A percentile compares a stretch with the other conserved stretches of the same genome.
These are phyloP conservation scores for Drechslerella dactyloides DNA, from an alignment of 2,329 filamentous ascomycete genomes.

Conservation along the genomic window DNA sequence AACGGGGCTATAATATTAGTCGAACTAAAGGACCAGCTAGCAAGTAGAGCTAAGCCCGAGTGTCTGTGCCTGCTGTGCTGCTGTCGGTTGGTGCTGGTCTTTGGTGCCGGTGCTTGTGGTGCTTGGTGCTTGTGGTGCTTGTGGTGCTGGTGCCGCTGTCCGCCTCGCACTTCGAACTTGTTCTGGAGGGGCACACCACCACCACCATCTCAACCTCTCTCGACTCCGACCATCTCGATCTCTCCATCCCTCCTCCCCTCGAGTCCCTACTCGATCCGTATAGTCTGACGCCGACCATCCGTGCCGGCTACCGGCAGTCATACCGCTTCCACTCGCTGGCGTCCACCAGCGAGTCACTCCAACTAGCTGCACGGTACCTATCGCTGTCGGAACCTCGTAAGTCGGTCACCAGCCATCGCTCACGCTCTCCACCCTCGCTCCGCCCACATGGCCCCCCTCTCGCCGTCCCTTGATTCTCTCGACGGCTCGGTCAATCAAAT, in stretches of 20 bases:
- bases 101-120: too few species aligned
- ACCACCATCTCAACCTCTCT: not conserved
- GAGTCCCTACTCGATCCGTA: conserved; percentile 6
- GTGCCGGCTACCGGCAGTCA: not conserved
- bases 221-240: not conserved
- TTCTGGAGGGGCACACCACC: conserved; percentile 5
- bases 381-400: conserved; percentile 16
- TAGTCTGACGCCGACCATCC: not conserved
- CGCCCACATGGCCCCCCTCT: not conserved
- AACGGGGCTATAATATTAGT: not conserved
- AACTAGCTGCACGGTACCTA: not conserved
- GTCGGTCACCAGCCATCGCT: conserved; percentile 30
- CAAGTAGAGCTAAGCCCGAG: too few species aligned
- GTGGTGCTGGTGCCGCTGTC: not conserved
- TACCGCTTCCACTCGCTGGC: not conserved
- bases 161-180: not conserved
- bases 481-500: too few species aligned
- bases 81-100: not conserved
- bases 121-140: not conserved
- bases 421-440: conserved; percentile 18
- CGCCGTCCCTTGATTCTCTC: not conserved
- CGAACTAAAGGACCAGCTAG: too few species aligned
- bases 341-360: not conserved
- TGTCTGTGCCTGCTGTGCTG: too few species aligned
- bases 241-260: not conserved